phyloP scores from a whole-genome alignment of 371 early-diverging fungal species.

The Saksenaea oblongispora region DNA sequence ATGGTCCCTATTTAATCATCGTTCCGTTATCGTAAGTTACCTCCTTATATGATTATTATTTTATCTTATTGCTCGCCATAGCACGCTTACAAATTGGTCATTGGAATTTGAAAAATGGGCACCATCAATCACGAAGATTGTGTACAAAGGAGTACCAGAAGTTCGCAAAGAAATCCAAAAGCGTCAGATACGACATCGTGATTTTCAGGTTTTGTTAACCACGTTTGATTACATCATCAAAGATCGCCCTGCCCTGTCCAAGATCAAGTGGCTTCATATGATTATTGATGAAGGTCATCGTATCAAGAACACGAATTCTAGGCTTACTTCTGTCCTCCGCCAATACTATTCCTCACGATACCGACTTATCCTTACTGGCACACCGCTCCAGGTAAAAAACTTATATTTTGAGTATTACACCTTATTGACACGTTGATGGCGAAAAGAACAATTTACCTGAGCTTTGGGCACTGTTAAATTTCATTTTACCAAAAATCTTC shows the following conservation, averaged over 20 bases:
- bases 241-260: conserved; percentile 81
- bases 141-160: conserved; percentile 87
- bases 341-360: conserved; percentile 87
- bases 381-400: conserved; percentile 87
- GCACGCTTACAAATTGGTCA: conserved; percentile 96
- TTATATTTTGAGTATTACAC: background rate
- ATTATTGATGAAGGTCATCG: conserved; percentile 99
- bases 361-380: conserved; percentile 98
- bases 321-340: conserved; percentile 82
- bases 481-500: conserved; percentile 96
- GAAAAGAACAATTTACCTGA: conserved; percentile 96
- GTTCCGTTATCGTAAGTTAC: conserved; percentile 85
- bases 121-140: conserved; percentile 85
- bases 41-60: conserved; percentile 13
- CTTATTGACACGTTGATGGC: background rate
- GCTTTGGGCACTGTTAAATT: conserved; percentile 98
- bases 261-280: conserved; percentile 93
- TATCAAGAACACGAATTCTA: conserved; percentile 95
- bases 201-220: conserved; percentile 95
- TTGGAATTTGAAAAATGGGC: conserved; percentile 99
- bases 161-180: conserved; percentile 76
- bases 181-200: conserved; percentile 70
- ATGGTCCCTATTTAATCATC: conserved; percentile 93
- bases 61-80: conserved; percentile 8
- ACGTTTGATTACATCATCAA: conserved; percentile 98